A percentile compares a stretch with the other conserved stretches of the same genome.
phyloP scores from a whole-genome alignment of 2,329 filamentous ascomycete species.

The Camptophora hylomeconis region DNA sequence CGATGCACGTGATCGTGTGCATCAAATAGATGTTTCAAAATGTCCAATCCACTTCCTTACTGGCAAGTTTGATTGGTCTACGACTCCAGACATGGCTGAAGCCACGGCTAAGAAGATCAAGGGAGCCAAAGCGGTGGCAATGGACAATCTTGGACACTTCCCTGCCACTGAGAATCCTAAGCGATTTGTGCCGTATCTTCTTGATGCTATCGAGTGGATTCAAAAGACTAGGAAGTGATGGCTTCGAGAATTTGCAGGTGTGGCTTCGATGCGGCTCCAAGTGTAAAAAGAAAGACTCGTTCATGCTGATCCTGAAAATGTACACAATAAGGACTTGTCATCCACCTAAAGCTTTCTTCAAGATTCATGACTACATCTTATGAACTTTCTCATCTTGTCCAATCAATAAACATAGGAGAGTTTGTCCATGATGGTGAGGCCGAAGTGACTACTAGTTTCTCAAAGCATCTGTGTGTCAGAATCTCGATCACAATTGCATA shows the following conservation, averaged over 20 bases:
- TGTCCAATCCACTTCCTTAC: conserved; percentile 40
- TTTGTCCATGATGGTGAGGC: too few relatives aligned
- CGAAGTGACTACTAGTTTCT: too few relatives aligned
- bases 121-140: conserved; percentile 30
- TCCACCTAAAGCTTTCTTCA: too few relatives aligned
- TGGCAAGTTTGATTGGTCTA: conserved; percentile 22
- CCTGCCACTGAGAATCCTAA: conserved; percentile 33
- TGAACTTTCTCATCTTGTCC: too few relatives aligned
- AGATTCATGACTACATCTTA: too few relatives aligned
- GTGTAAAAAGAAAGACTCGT: too few relatives aligned
- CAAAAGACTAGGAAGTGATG: conserved; percentile 12
- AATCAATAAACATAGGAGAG: too few relatives aligned
- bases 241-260: conserved; percentile 1
- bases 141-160: conserved; percentile 36
- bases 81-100: conserved; percentile 33
- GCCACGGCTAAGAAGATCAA: conserved; percentile 35
- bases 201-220: conserved; percentile 27
- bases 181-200: conserved; percentile 26
- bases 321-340: too few relatives aligned
- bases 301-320: too few relatives aligned
- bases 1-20: conserved; percentile 33
- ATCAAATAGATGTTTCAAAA: conserved; percentile 33
- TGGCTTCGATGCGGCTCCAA: too few relatives aligned
- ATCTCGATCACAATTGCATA: too few relatives aligned
- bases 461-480: too few relatives aligned